Evolutionary conservation across 306 rosid genomes (phyloP).

Genomic region (Acacia melanoxylon): DNA sequence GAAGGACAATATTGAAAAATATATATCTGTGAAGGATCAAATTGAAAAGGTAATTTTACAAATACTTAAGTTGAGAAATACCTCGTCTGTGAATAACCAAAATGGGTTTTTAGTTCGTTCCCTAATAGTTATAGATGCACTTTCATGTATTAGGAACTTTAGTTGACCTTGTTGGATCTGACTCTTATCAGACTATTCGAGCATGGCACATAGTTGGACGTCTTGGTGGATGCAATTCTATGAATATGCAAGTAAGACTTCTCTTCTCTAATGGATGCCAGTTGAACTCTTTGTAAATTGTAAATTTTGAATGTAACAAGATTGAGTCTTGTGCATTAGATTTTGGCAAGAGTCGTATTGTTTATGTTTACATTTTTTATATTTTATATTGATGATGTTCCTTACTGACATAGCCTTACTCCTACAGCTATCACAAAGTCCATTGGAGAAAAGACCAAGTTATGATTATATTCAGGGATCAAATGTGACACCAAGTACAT

Average conservation of each 20-base stretch:
- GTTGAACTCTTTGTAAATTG: background rate
- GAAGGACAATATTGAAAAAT: background rate
- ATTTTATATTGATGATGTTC: background rate
- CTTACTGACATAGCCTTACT: conserved; percentile 29
- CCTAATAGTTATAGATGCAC: background rate
- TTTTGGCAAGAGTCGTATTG: background rate
- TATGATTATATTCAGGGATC: conserved; percentile 82
- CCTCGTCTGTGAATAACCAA: background rate
- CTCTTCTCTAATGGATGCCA: background rate
- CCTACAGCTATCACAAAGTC: conserved; percentile 76
- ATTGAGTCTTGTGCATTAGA: background rate
- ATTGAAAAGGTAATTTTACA: background rate
- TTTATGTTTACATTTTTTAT: background rate
- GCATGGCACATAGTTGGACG: conserved; percentile 91
- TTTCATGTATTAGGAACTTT: conserved; percentile 4
- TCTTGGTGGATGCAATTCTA: conserved; percentile 91
- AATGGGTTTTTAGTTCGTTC: background rate
- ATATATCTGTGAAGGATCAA: background rate
- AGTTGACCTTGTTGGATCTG: conserved; percentile 32
- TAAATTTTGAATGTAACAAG: background rate
- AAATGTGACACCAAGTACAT: conserved; percentile 73
- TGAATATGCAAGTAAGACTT: conserved; percentile 85
- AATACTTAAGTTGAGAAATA: background rate
- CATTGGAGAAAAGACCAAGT: conserved; percentile 68
- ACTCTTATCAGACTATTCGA: conserved; percentile 59